These are phyloP conservation scores for Croton setiger DNA, from an alignment of 441 rosid genomes.

Conservation along the genomic window DNA sequence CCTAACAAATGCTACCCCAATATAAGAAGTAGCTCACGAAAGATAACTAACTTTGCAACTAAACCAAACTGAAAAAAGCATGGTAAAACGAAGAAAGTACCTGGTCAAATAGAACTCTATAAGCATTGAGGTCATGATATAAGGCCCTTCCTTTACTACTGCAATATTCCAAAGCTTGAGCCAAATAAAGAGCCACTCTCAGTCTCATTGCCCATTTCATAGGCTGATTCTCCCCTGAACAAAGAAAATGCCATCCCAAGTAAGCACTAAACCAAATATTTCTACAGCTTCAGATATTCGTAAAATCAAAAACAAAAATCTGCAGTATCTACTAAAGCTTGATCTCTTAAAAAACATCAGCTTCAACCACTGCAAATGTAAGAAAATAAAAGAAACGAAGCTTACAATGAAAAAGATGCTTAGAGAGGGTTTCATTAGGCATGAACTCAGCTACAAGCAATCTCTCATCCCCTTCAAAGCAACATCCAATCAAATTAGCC, in stretches of 20 bases:
- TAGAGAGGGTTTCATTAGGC: constrained; percentile 92
- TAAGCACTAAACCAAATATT: background rate
- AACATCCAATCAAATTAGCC: constrained; percentile 84
- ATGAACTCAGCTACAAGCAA: constrained; percentile 91
- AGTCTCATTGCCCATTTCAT: constrained; percentile 98
- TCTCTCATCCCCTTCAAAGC: constrained; percentile 93
- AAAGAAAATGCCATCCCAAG: constrained; percentile 15
- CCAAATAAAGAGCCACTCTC: constrained; percentile 88
- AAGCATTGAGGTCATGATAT: constrained; percentile 96
- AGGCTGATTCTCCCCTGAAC: constrained; percentile 88
- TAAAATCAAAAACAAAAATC: background rate
- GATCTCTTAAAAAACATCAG: background rate
- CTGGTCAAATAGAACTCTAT: constrained; percentile 92
- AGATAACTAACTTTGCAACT: constrained; percentile 12
- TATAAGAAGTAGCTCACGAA: constrained; percentile 20
- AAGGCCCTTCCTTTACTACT: constrained; percentile 85
- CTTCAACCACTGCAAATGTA: background rate
- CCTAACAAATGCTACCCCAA: constrained; percentile 48
- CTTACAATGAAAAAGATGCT: constrained; percentile 91
- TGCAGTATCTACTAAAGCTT: background rate
- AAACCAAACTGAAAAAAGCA: constrained; percentile 10
- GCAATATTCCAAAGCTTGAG: constrained; percentile 91
- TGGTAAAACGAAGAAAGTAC: constrained; percentile 32
- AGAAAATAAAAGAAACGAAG: constrained; percentile 4
- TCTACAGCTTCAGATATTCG: background rate